phyloP scores from a whole-genome alignment of 2,329 filamentous ascomycete genomes.

The Colletotrichum ledebouriae region DNA sequence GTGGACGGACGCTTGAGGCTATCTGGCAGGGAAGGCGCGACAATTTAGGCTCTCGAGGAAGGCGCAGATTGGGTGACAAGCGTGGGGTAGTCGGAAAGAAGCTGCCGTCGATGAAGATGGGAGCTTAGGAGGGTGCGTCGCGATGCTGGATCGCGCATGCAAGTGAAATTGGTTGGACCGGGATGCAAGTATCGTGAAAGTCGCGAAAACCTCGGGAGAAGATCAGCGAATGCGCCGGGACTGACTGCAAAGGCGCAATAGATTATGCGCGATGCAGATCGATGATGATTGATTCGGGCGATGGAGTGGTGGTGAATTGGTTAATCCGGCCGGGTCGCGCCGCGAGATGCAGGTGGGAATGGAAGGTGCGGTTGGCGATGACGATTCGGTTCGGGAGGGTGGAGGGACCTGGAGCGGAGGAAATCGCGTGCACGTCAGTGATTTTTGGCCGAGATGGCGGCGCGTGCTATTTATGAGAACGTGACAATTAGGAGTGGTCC shows the following conservation, averaged over 20 bases:
- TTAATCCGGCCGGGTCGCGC: conserved; percentile 36
- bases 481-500: conserved; percentile 50
- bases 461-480: conserved; percentile 62
- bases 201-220: conserved; percentile 7
- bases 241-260: conserved; percentile 21
- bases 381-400: conserved; percentile 33
- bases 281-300: conserved; percentile 23
- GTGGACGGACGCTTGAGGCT: neutral
- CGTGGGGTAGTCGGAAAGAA: neutral
- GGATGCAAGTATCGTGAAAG: conserved; percentile 9
- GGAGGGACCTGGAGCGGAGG: conserved; percentile 54
- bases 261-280: conserved; percentile 3
- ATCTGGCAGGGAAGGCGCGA: neutral
- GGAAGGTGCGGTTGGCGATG: conserved; percentile 30
- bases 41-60: neutral
- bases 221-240: conserved; percentile 18
- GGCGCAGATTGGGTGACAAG: conserved; percentile 2
- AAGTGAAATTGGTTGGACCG: neutral
- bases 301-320: conserved; percentile 16
- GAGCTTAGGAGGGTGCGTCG: conserved; percentile 26
- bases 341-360: conserved; percentile 7
- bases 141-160: conserved; percentile 23
- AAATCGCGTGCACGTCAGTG: conserved; percentile 63
- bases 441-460: conserved; percentile 58
- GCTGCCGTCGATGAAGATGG: conserved; percentile 17